Evolutionary conservation across 176 grass and related monocot genomes (phyloP).

Genomic region (Aegilops longissima): DNA sequence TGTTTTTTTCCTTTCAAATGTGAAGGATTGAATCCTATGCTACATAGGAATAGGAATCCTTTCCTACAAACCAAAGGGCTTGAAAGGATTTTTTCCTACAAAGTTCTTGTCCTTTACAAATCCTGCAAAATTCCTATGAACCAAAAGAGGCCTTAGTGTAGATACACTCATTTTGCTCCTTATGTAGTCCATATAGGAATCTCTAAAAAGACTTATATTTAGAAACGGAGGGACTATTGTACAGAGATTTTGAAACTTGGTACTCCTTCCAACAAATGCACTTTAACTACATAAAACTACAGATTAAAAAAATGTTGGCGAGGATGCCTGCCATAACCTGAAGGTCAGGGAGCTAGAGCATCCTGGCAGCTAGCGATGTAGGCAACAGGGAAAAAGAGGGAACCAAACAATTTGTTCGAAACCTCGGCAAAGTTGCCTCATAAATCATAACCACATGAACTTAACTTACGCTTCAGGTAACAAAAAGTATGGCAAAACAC

Average conservation of each 20-base stretch:
- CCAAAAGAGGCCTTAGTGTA: no score
- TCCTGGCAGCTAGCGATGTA: conserved; percentile 36
- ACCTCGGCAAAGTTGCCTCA: conserved; percentile 71
- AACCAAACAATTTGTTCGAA: conserved; percentile 50
- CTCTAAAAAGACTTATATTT: no score
- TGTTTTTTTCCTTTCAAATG: no score
- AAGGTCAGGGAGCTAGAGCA: conserved; percentile 17
- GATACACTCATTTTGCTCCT: no score
- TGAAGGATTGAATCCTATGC: no score
- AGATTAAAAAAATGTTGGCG: conserved; percentile 23
- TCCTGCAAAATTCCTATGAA: no score
- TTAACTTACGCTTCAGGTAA: background rate
- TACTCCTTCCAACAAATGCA: background rate
- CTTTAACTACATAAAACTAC: background rate
- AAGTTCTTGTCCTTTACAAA: no score
- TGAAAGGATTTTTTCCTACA: no score
- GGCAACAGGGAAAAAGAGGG: conserved; percentile 89
- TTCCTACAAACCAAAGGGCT: no score
- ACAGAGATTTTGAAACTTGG: background rate
- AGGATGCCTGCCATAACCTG: conserved; percentile 20
- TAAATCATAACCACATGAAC: background rate
- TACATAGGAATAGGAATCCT: no score
- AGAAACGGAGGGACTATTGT: no score
- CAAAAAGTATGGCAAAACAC: background rate
- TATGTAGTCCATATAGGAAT: no score